Base-by-base conservation (phyloP, 2,329 filamentous ascomycete genomes). In the Xylariaceae sp. region DNA sequence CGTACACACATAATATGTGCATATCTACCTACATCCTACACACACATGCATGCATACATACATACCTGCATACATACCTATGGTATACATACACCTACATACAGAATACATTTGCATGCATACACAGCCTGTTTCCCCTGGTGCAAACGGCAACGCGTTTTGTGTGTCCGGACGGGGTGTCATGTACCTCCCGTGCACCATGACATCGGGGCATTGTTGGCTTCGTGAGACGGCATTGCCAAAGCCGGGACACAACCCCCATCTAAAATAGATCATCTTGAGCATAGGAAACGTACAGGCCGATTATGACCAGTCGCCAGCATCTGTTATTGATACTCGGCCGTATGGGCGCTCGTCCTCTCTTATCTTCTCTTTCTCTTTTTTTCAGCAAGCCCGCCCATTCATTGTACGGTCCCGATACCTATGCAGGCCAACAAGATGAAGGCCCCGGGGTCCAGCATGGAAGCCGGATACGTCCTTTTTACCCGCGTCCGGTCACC, bases 101-200 rank as follows among this genome's bases (percentile, higher is more conserved):
- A 26, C 23, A n/a, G n/a, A n/a, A 26, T 50, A 50, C 52, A 62
- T 32, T 47, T 56, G 45, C 45, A 59, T 62, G 60, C 56, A 41
- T 60, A n/a, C n/a, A n/a, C 50, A 32, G 47, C 48, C 48, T 66
- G 60, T 55, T 62, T 64, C 48, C 62, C 47, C 59, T 60, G 54
- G 60, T 63, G 63, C 68, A 70, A 70, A 70, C 67, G 66, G 60
- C 52, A 42, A 55, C 59, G 54, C 57, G 53, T 65, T 67, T 62
- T 58, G 56, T 64, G 57, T 59, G 56, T 57, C 57, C 52, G 45
- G 47, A 44, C 7, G 49, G 47, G 23, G 54, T 46, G 46, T 43
- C 46, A 44, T 64, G 59, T 63, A 64, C 32, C 10, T 5, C 10
- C 6, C 14, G 32, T 16, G 12, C 59, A 58, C 56, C 62, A 62